Base-by-base conservation (phyloP, 768 basidiomycete genomes). In the Cubamyces lactineus region DNA sequence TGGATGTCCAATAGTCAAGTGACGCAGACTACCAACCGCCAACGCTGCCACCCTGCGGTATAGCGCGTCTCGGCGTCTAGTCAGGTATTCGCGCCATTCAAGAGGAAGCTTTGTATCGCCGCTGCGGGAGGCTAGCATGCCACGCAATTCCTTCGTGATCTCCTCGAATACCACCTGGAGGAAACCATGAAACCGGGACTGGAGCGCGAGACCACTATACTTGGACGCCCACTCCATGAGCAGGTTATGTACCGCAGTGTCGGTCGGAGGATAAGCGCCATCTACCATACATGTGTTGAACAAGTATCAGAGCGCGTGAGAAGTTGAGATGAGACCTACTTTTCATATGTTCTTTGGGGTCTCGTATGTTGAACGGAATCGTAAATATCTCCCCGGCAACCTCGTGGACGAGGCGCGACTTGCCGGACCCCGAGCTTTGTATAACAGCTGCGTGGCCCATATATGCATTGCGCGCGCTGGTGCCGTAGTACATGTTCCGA, bases 391-490 rank as follows among this genome's bases (percentile, higher is more conserved):
- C 48, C n/a, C 54, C 66, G 19, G 71, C 60, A 26, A 64, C 23
- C 52, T 75, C 68, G 43, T 73, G 50, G 12, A 71, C 66, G 41
- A 65, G 68, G 11, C 74, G 64, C 6, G 74, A 74, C 63, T 74
- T 76, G 75, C 69, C 61, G 43, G 63, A 66, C 12, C 65, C 65
- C 5, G 62, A 63, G 45, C 61, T 59, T 51, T 66, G 65, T 13
- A 66, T 47, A 15, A 66, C 51, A 17, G 48, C 24, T 15, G 48
- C 26, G 26, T 50, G 26, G 48, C 26, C 30, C 48, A 50, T 24
- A 28, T 50, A 28, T 15, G 5, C 34, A 34, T 9, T 34, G 34
- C 34, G 34, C 34, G 34, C 34, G 34, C 34, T 34, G 34, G 34
- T 34, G 34, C 34, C 34, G 34, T 34, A 34, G 34, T 34, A 34